Conservation (phyloP, 768 basidiomycete genomes). For the Neoboletus magnificus region DNA sequence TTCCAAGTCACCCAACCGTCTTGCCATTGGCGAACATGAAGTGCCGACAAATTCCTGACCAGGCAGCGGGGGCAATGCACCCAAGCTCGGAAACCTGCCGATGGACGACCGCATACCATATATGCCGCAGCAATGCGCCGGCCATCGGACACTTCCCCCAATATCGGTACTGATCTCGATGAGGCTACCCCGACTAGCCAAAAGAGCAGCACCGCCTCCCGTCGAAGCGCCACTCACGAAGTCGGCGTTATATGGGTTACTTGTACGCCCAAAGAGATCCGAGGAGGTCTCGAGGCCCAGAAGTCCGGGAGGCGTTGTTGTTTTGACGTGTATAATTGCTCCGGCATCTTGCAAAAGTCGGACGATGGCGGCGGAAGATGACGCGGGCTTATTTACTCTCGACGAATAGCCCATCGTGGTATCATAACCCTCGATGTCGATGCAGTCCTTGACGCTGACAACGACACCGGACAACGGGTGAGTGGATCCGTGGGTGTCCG, state of each 20-base stretch:
- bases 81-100: slow-evolving; percentile 38
- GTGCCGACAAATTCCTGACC: slow-evolving; percentile 40
- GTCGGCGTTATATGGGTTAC: slow-evolving; percentile 45
- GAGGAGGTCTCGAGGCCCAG: slow-evolving; percentile 40
- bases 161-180: slow-evolving; percentile 49
- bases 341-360: slow-evolving; percentile 41
- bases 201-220: slow-evolving; percentile 49
- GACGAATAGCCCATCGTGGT: slow-evolving; percentile 44
- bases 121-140: slow-evolving; percentile 46
- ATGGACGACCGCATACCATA: slow-evolving; percentile 40
- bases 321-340: slow-evolving; percentile 41
- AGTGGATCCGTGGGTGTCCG: not conserved
- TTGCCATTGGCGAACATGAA: slow-evolving; percentile 40
- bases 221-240: slow-evolving; percentile 47
- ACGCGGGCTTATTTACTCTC: slow-evolving; percentile 34
- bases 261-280: slow-evolving; percentile 45
- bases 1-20: slow-evolving; percentile 39
- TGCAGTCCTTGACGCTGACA: slow-evolving; percentile 48
- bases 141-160: slow-evolving; percentile 49
- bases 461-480: slow-evolving; percentile 44
- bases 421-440: slow-evolving; percentile 45
- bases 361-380: slow-evolving; percentile 37
- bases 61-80: slow-evolving; percentile 30
- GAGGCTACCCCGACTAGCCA: slow-evolving; percentile 42
- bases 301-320: slow-evolving; percentile 42